phyloP scores from a whole-genome alignment of 2,329 filamentous ascomycete species.

The Gnomoniopsis sp. region DNA sequence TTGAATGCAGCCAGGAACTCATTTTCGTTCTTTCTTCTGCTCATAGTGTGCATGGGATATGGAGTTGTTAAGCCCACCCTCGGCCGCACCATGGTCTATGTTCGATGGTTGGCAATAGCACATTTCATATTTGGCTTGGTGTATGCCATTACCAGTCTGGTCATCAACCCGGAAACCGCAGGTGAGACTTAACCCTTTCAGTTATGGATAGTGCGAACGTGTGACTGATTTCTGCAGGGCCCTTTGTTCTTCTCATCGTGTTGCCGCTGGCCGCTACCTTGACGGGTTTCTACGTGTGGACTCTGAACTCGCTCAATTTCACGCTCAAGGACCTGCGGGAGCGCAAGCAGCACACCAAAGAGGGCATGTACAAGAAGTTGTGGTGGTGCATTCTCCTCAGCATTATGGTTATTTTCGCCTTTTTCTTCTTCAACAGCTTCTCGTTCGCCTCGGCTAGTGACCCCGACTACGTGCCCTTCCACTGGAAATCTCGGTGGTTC shows the following conservation, averaged over 20 bases:
- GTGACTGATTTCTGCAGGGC: slow-evolving; percentile 48
- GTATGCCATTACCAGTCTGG: slow-evolving; percentile 84
- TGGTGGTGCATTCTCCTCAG: slow-evolving; percentile 96
- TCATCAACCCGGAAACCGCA: slow-evolving; percentile 84
- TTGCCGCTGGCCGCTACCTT: slow-evolving; percentile 87
- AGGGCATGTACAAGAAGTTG: slow-evolving; percentile 93
- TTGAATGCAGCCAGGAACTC: slow-evolving; percentile 93
- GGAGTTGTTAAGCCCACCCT: slow-evolving; percentile 93
- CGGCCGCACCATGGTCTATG: slow-evolving; percentile 90
- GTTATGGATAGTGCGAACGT: neutral
- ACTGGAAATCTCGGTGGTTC: slow-evolving; percentile 98
- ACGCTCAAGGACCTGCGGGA: slow-evolving; percentile 96
- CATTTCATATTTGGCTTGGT: slow-evolving; percentile 95
- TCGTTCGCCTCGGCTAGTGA: slow-evolving; percentile 83
- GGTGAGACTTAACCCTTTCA: slow-evolving; percentile 38
- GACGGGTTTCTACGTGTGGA: slow-evolving; percentile 98
- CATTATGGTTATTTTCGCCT: slow-evolving; percentile 93
- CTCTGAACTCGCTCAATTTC: slow-evolving; percentile 86
- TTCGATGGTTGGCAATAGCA: slow-evolving; percentile 83
- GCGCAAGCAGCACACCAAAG: slow-evolving; percentile 90
- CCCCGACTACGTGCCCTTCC: slow-evolving; percentile 88
- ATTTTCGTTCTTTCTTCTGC: slow-evolving; percentile 94
- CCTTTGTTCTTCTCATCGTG: slow-evolving; percentile 87
- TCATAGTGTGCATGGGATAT: slow-evolving; percentile 99
- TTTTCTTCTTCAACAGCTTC: slow-evolving; percentile 98